Evolutionary conservation across 306 rosid species (phyloP).

Genomic region (Fragaria ananassa): DNA sequence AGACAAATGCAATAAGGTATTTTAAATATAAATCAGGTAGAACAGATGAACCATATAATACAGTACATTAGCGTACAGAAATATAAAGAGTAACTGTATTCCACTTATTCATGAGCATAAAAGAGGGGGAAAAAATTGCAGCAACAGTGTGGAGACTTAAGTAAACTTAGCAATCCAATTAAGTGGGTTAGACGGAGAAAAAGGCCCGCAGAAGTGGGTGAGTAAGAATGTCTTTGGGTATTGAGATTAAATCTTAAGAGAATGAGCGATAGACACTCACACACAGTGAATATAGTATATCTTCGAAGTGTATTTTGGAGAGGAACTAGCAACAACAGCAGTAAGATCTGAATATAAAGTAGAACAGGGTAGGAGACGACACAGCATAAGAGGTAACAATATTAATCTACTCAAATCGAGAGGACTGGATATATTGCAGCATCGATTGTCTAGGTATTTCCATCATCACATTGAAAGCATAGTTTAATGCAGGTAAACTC

Average conservation of each 20-base stretch:
- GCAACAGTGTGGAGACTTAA: background rate
- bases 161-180: too few species aligned
- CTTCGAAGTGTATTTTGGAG: background rate
- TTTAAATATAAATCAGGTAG: background rate
- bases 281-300: background rate
- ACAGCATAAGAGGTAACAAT: background rate
- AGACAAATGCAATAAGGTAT: background rate
- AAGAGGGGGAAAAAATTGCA: background rate
- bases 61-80: background rate
- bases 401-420: background rate
- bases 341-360: background rate
- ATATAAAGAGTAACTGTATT: background rate
- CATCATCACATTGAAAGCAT: background rate
- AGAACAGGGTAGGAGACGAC: background rate
- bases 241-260: background rate
- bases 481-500: slow-evolving; percentile 11
- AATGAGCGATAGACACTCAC: background rate
- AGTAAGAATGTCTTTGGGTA: background rate
- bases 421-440: background rate
- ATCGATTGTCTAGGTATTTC: background rate
- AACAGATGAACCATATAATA: slow-evolving; percentile 9
- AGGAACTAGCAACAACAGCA: background rate
- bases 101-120: background rate
- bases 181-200: background rate
- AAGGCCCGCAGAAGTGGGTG: background rate